phyloP scores from a whole-genome alignment of 2,329 filamentous ascomycete species.

The Ophiocordyceps polyrhachis-furcata region DNA sequence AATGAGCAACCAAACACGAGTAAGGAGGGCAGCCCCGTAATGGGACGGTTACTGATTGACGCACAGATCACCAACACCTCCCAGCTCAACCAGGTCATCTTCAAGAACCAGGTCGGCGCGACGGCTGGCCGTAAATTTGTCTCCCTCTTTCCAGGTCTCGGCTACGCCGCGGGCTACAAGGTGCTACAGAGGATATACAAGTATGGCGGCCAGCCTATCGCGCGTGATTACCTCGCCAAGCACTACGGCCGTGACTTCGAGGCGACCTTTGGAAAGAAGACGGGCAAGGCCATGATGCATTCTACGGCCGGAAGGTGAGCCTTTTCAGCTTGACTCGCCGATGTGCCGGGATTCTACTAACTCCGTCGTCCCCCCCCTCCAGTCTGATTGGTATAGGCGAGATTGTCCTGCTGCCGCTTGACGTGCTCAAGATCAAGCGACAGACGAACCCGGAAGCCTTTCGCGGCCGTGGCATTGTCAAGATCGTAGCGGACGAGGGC shows the following conservation, averaged over 20 bases:
- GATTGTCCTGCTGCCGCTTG: slow-evolving; percentile 83
- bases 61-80: slow-evolving; percentile 17
- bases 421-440: slow-evolving; percentile 98
- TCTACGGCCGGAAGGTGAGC: slow-evolving; percentile 75
- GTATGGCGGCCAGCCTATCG: slow-evolving; percentile 92
- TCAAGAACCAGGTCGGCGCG: slow-evolving; percentile 70
- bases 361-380: not conserved
- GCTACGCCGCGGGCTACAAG: slow-evolving; percentile 97
- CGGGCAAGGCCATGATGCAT: slow-evolving; percentile 95
- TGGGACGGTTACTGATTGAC: not conserved
- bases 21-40: slow-evolving; percentile 16
- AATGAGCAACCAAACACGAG: slow-evolving; percentile 80
- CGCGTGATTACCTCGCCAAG: slow-evolving; percentile 66
- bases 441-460: slow-evolving; percentile 99
- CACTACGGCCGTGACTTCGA: slow-evolving; percentile 78
- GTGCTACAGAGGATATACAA: slow-evolving; percentile 95
- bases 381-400: slow-evolving; percentile 94
- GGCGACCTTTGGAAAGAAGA: slow-evolving; percentile 81
- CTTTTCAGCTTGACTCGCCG: not conserved
- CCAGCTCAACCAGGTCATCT: slow-evolving; percentile 79
- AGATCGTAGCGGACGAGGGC: slow-evolving; percentile 82
- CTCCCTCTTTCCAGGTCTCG: slow-evolving; percentile 88
- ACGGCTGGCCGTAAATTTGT: slow-evolving; percentile 62
- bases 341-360: not conserved
- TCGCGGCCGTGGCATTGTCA: slow-evolving; percentile 76